Evolutionary conservation across 2,329 filamentous ascomycete genomes (phyloP), one percentile per base, ranked within the genome.

Genomic region (Pezicula carpinea): DNA sequence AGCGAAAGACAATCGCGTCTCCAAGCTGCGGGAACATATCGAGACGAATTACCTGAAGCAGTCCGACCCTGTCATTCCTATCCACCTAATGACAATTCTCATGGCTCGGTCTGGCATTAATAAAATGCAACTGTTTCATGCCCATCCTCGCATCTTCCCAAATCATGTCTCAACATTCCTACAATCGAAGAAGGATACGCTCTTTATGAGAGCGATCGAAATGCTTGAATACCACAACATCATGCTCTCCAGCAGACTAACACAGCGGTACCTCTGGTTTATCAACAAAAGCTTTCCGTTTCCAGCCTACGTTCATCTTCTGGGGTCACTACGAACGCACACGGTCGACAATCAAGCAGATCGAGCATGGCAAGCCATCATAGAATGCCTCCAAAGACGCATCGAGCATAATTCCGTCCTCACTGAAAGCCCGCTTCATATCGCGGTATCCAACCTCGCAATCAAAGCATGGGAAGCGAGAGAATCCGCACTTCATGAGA

Each of bases 61-160:
- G 45, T 69, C 66, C 55, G 66, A 72, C 48, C 58, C 65, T 5
- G 54, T 62, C 2, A 58, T 64, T 6, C 68, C 68, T 0, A 32
- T 69, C 0, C 68, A 72, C 43, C 7, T 51, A 49, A 29, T 61
- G 31, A 51, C 58, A 1, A 53, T 46, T 2, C 41, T 57, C 13
- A 55, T 56, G 39, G 44, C 49, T 2, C 41, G 41, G 3, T 38
- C 41, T 1, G 29, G 40, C 1, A 50, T 56, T 7, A 39, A 45
- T 6, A 60, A 58, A 39, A 46, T 59, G 5, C 52, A 51, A 23
- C 52, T 62, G 17, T 51, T 54, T 21, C 50, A 47, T 8, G 47
- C 51, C 4, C 50, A 57, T 39, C 53, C 55, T 8, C 49, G 53
- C 26, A 38, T 53, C 6, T 33, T 50, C 3, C 39, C 50, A 13